Evolutionary conservation across 192 early-diverging fungal species (phyloP), one percentile per base, ranked within the genome.

Genomic region (Lobosporangium transversale): DNA sequence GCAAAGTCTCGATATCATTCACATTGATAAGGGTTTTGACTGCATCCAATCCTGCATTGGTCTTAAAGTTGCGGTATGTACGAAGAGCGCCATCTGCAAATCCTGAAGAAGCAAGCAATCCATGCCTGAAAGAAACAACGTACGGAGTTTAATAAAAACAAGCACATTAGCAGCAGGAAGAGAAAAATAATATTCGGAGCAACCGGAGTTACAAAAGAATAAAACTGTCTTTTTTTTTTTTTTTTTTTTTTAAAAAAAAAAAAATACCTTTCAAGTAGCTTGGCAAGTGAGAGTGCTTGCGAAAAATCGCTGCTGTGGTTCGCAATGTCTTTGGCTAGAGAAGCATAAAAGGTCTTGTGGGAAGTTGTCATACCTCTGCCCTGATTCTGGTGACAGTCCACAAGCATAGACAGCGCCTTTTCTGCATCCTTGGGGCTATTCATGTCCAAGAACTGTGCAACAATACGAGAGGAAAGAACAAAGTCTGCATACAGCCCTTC

Each of bases 21-120:
- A 45, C 31, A 53, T 32, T 52, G 36, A 76, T 45, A 18, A 62
- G 36, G 8, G 35, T 43, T 40, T 62, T 76, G 59, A 76, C 36
- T 40, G 53, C 65, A 33, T 62, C 73, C n/a, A 76, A 51, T 15
- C 73, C 73, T 12, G 52, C 53, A 3, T 58, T 55, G 14, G 59
- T 26, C 40, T 76, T 76, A 53, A 76, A 40, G 26, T 67, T 58
- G 37, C 73, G 73, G 37, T 76, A 76, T 2, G 51, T 62, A 24
- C 65, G 63, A 47, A 76, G 63, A 17, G 73, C 52, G n/a, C 73
- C 73, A 36, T 76, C 73, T 1, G 73, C 73, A 33, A 76, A 64
- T 67, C 65, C 73, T 23, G 73, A 62, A 3, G 58, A 51, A 20
- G 73, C 58, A 12, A 62, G 40, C 2, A 76, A 43, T 50, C 73